Evolutionary conservation across 495 filamentous ascomycete genomes (phyloP), one percentile per base, ranked within the genome.

Genomic region (Neurospora sp.): DNA sequence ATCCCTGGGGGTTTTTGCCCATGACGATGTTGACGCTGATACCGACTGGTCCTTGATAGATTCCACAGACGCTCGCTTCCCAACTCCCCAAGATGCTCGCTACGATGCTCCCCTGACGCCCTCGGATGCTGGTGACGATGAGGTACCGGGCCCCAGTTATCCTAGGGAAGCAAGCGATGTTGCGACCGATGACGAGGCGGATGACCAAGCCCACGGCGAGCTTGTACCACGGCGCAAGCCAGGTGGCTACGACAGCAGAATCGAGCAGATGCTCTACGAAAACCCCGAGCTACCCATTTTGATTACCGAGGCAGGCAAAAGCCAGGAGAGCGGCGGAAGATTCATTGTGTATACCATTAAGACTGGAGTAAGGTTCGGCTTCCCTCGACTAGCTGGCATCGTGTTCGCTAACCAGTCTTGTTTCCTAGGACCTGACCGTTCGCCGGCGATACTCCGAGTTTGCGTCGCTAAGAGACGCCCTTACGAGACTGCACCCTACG

Each of bases 271-370:
- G 69, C 89, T 99, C 44, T 97, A 97, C 79, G 96, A 99, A 83
- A 92, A 97, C 75, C 94, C 92, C 8, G 92, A 94, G 70, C 88
- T 96, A 74, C 89, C 90, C 69, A 97, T 99, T 71, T 76, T 94
- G 73, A 99, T 99, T 74, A 93, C 89, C 1, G 91, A 97, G 77
- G 96, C 96, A 1, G 96, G 96, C 17, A 99, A 99, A 87, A 98
- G 94, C 79, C 85, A 89, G 72, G 96, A 99, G 79, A 95, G 93
- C 69, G 94, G 95, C 61, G 89, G 92, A 70, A 85, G 87, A 77
- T 98, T 91, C 76, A 99, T 98, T 77, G 94, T 96, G 22, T 99
- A 99, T 81, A 98, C 96, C 22, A 97, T 99, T 74, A 86, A 92
- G 74, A 99, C 96, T 10, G 95, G 93, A 73, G 95, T 98, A 89